Evolutionary conservation across 305 asterid species (phyloP).

Genomic region (Caryopteris hybrid): DNA sequence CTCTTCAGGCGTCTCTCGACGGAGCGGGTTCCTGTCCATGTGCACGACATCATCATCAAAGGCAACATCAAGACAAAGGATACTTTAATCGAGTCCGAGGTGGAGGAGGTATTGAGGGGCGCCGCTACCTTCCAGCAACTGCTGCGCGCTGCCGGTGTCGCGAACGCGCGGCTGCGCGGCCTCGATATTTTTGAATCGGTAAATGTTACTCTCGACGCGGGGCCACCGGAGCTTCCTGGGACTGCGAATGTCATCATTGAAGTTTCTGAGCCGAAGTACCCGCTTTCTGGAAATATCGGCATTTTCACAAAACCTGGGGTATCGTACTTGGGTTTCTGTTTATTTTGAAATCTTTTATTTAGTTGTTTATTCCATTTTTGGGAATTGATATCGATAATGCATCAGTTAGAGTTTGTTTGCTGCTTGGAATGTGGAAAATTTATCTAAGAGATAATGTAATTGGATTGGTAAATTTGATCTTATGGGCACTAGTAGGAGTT

Average conservation of each 20-base stretch:
- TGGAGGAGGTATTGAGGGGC: constrained; percentile 47
- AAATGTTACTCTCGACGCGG: constrained; percentile 67
- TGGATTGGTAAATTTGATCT: neutral
- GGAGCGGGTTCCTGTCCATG: constrained; percentile 68
- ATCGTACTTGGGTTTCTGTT: constrained; percentile 3
- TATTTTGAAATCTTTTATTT: neutral
- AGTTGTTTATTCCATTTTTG: neutral
- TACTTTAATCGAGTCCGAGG: constrained; percentile 60
- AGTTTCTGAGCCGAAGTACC: constrained; percentile 59
- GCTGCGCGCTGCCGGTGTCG: constrained; percentile 54
- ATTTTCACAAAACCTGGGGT: constrained; percentile 89
- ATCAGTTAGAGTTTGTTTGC: neutral
- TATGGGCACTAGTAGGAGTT: neutral
- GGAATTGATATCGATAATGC: neutral
- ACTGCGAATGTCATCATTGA: constrained; percentile 77
- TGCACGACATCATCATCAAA: constrained; percentile 82
- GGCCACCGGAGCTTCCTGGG: constrained; percentile 93
- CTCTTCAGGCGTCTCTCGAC: constrained; percentile 54
- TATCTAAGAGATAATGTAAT: neutral
- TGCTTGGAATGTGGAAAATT: constrained; percentile 13
- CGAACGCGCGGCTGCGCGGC: constrained; percentile 53
- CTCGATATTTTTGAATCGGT: constrained; percentile 83
- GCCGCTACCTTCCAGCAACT: constrained; percentile 70
- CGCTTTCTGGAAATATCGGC: constrained; percentile 70
- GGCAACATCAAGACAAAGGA: constrained; percentile 86